These are phyloP conservation scores for Ciborinia camelliae DNA, from an alignment of 2,329 filamentous ascomycete genomes.

Conservation along the genomic window DNA sequence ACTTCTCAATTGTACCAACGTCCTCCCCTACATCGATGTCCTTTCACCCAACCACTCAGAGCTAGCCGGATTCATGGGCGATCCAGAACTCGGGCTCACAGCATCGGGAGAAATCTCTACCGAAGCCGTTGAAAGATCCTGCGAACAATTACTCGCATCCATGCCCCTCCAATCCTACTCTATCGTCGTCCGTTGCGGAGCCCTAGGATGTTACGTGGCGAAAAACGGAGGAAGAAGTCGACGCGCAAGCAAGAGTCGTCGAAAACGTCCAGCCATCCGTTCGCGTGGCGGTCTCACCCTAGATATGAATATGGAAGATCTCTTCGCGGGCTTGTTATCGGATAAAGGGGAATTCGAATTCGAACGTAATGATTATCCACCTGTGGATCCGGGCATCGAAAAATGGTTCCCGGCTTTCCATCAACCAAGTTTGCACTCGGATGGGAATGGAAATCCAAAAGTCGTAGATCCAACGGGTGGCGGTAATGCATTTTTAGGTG, in stretches of 20 bases:
- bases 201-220: conserved; percentile 66
- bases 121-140: conserved; percentile 53
- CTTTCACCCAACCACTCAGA: conserved; percentile 84
- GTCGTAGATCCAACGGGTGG: conserved; percentile 94
- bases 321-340: conserved; percentile 57
- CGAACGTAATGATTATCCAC: conserved; percentile 52
- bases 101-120: conserved; percentile 47
- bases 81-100: conserved; percentile 41
- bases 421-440: conserved; percentile 21
- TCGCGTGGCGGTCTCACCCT: conserved; percentile 51
- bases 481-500: conserved; percentile 80
- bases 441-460: conserved; percentile 10
- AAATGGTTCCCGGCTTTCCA: conserved; percentile 80
- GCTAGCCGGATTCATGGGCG: conserved; percentile 79
- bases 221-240: conserved; percentile 36
- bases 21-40: conserved; percentile 58
- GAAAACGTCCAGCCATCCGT: conserved; percentile 34
- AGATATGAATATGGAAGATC: conserved; percentile 60
- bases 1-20: conserved; percentile 61
- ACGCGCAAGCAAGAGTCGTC: conserved; percentile 23
- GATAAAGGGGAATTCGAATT: conserved; percentile 45
- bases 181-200: conserved; percentile 68
- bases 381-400: conserved; percentile 50
- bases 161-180: conserved; percentile 64
- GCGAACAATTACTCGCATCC: conserved; percentile 59